Evolutionary conservation across 2,329 filamentous ascomycete species (phyloP).

Genomic region (Cercospora sesami): DNA sequence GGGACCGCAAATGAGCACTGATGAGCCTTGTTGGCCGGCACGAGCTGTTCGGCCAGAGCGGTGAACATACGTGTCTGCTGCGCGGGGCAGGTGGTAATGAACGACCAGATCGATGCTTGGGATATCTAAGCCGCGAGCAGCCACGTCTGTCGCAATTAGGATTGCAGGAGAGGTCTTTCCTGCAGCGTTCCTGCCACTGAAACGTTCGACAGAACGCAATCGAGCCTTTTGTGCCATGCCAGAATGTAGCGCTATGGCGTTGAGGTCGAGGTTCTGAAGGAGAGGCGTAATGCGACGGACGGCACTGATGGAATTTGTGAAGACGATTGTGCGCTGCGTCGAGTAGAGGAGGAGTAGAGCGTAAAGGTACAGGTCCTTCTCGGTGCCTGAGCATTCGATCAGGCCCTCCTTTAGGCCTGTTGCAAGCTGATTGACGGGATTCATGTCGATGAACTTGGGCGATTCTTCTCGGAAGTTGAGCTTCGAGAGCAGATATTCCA

Average conservation of each 20-base stretch:
- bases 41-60: conserved; percentile 92
- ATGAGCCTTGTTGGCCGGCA: conserved; percentile 72
- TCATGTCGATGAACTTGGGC: conserved; percentile 89
- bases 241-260: conserved; percentile 78
- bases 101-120: conserved; percentile 83
- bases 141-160: conserved; percentile 89
- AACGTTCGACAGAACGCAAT: conserved; percentile 86
- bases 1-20: conserved; percentile 83
- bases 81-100: conserved; percentile 91
- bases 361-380: conserved; percentile 97
- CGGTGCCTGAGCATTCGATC: conserved; percentile 86
- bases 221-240: conserved; percentile 96
- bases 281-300: conserved; percentile 83
- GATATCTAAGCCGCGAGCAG: conserved; percentile 90
- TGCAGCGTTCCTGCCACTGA: conserved; percentile 58
- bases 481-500: conserved; percentile 89
- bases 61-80: conserved; percentile 93
- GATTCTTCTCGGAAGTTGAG: conserved; percentile 81
- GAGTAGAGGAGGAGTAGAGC: conserved; percentile 80
- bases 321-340: conserved; percentile 78
- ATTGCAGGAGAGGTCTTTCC: conserved; percentile 55
- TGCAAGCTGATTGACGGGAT: conserved; percentile 87
- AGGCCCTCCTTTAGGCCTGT: conserved; percentile 81
- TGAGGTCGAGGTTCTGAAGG: conserved; percentile 76
- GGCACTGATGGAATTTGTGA: conserved; percentile 93